phyloP scores from a whole-genome alignment of 345 rosid genomes.

The Eucalyptus leucophloia region DNA sequence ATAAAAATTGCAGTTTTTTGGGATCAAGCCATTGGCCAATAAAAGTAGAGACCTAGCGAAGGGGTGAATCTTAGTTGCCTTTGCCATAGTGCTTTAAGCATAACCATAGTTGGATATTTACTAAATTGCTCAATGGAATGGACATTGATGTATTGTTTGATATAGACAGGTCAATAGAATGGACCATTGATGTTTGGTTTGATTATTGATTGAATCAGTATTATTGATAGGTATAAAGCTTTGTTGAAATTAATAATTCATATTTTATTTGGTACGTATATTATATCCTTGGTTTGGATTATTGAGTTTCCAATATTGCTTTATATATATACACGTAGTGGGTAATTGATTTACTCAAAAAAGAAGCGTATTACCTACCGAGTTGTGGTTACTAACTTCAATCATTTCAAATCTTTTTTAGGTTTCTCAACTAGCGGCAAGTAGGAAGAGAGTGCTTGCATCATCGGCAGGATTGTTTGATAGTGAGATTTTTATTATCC shows the following conservation, averaged over 20 bases:
- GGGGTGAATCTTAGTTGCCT: not conserved
- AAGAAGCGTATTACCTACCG: not conserved
- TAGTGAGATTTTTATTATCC: not conserved
- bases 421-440: not conserved
- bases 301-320: not conserved
- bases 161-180: not conserved
- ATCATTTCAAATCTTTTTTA: not conserved
- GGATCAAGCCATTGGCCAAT: rapidly evolving
- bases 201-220: no score
- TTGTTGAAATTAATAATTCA: no score
- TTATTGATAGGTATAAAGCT: not conserved
- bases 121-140: not conserved
- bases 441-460: not conserved
- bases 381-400: not conserved
- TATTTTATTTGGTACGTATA: not conserved
- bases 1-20: not conserved
- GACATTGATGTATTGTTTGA: not conserved
- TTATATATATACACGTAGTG: not conserved
- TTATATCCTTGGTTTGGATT: not conserved
- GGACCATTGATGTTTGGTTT: not conserved
- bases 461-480: not conserved
- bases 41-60: not conserved
- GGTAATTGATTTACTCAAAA: not conserved
- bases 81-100: not conserved
- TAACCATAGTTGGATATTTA: not conserved